These are phyloP conservation scores for Ajuga reptans DNA, from an alignment of 305 asterid species.

Conservation along the genomic window DNA sequence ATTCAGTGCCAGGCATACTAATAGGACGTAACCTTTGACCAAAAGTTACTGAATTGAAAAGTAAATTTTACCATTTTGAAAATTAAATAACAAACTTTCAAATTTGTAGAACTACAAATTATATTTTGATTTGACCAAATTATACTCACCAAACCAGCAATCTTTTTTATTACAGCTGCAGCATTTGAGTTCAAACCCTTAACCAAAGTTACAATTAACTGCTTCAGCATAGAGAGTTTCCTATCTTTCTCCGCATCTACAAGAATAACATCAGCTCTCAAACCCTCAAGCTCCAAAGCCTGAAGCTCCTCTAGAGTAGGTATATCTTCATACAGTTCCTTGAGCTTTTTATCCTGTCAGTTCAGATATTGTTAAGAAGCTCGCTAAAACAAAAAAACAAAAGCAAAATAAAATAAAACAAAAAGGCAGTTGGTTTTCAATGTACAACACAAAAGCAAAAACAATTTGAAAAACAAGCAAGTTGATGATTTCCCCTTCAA, in stretches of 20 bases:
- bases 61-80: background rate
- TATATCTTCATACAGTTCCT: slow-evolving; percentile 67
- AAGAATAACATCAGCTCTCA: slow-evolving; percentile 73
- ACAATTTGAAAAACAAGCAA: slow-evolving; percentile 6
- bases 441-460: background rate
- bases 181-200: slow-evolving; percentile 74
- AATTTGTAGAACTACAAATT: slow-evolving; percentile 8
- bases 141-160: slow-evolving; percentile 86
- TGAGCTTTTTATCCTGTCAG: slow-evolving; percentile 79
- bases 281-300: slow-evolving; percentile 69
- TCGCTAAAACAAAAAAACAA: background rate
- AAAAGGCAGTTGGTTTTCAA: background rate
- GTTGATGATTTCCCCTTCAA: background rate
- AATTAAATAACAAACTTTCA: background rate
- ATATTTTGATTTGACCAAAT: slow-evolving; percentile 18
- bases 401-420: background rate
- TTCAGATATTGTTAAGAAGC: slow-evolving; percentile 3
- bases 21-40: background rate
- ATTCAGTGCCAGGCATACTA: slow-evolving; percentile 7
- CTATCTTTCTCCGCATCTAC: slow-evolving; percentile 82
- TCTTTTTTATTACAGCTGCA: slow-evolving; percentile 82
- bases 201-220: slow-evolving; percentile 65
- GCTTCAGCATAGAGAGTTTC: slow-evolving; percentile 83
- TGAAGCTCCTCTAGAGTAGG: slow-evolving; percentile 88
- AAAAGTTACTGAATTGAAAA: background rate